phyloP scores from a whole-genome alignment of 345 rosid species.

The Salix purpurea region DNA sequence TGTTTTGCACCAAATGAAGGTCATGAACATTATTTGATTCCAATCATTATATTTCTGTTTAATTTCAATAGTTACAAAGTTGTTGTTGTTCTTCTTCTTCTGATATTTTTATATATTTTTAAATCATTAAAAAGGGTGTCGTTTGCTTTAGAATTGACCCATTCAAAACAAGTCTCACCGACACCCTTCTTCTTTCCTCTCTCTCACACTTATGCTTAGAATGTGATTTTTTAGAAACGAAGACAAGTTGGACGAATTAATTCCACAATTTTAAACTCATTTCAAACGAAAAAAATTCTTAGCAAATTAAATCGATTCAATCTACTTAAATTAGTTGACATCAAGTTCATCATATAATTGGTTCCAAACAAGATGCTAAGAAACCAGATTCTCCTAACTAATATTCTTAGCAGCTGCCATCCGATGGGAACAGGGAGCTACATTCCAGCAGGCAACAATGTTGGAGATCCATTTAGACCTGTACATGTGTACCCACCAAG shows the following conservation, averaged over 20 bases:
- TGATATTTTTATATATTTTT: background rate
- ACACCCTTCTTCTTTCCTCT: background rate
- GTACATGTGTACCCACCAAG: constrained; percentile 52
- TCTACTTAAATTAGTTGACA: too few relatives aligned
- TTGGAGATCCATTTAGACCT: constrained; percentile 58
- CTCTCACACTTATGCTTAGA: background rate
- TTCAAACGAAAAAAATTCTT: too few relatives aligned
- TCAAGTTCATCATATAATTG: too few relatives aligned
- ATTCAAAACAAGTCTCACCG: background rate
- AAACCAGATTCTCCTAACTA: background rate
- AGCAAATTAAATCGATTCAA: too few relatives aligned
- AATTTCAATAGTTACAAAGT: background rate
- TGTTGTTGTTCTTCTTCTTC: background rate
- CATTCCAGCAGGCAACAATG: constrained; percentile 34
- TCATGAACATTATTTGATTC: background rate
- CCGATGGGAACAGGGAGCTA: constrained; percentile 39
- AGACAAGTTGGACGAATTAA: background rate
- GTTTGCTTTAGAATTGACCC: too few relatives aligned
- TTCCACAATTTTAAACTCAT: too few relatives aligned
- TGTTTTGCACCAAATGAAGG: background rate
- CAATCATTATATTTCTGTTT: background rate
- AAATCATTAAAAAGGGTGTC: background rate
- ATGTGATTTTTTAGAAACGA: background rate
- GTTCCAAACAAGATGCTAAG: background rate
- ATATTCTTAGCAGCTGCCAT: constrained; percentile 41